Evolutionary conservation across 257 asterid genomes (phyloP), one percentile per base, ranked within the genome.

Genomic region (Eucommia ulmoides): DNA sequence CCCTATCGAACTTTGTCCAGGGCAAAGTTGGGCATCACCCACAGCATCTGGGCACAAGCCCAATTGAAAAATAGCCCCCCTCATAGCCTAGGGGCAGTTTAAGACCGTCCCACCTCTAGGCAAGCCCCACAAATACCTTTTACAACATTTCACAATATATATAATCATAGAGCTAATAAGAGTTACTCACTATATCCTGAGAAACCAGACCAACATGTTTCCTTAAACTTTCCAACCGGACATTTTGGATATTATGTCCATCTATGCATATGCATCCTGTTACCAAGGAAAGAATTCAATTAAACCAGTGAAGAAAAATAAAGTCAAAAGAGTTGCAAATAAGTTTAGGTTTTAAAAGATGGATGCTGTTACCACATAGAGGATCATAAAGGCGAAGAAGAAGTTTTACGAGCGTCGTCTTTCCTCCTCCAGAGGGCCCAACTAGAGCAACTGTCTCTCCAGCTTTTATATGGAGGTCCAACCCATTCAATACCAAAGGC

Each of bases 381-480:
- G 95, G 94, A 70, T 82, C 79, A 52, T 88, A 84, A 42, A 88
- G 71, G 63, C 93, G 97, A 74, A 88, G 97, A 20, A 88, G 93
- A 49, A 88, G 97, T 73, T 88, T 88, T 49, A 66, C 87, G 44
- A 84, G 78, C 29, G 95, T 88, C 19, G 94, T 84, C 71, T 88
- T 88, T 72, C 94, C 94, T 50, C 97, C 97, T 61, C 95, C 97
- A 7, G 97, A 88, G 67, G 97, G 91, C 51, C 97, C 95, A 56
- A 85, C 78, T n/a, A 88, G 77, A 38, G 95, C 95, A 69, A 88
- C 71, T 15, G 93, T 80, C 63, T 82, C 87, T 46, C 97, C 97
- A 54, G 94, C 79, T 66, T 70, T 76, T 63, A 84, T 73, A 60
- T 72, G 93, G 47, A 88, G 82, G 74, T 76, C 68, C 53, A 78